phyloP scores from a whole-genome alignment of 1,284 basidiomycete genomes.

The Trichosporon sp. region DNA sequence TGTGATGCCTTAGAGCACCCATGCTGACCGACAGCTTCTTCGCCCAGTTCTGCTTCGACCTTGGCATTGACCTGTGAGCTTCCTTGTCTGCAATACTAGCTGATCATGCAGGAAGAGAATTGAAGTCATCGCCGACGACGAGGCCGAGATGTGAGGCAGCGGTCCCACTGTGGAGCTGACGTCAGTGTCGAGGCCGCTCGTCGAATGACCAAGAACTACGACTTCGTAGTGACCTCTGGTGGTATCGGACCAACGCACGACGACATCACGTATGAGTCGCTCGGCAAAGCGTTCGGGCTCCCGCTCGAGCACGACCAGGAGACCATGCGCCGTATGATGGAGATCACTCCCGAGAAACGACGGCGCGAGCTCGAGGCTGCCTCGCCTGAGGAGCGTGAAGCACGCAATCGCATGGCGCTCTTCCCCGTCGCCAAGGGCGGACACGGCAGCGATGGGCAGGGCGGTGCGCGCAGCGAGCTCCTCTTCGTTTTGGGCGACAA shows the following conservation, averaged over 20 bases:
- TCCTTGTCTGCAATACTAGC: neutral
- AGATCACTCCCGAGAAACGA: constrained; percentile 55
- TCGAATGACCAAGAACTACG: constrained; percentile 73
- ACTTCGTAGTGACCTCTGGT: constrained; percentile 80
- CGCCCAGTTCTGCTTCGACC: constrained; percentile 78
- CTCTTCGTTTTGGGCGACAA: constrained; percentile 66
- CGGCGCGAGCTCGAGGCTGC: constrained; percentile 57
- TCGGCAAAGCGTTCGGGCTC: constrained; percentile 78
- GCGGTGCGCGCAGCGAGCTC: constrained; percentile 58
- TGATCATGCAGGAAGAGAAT: constrained; percentile 63
- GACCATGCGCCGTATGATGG: constrained; percentile 70
- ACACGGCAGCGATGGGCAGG: constrained; percentile 30
- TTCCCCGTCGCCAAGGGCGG: constrained; percentile 56
- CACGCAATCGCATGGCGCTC: constrained; percentile 73
- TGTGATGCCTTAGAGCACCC: neutral
- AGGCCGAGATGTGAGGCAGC: constrained; percentile 69
- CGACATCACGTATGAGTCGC: constrained; percentile 82
- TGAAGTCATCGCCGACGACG: constrained; percentile 86
- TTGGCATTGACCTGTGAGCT: constrained; percentile 76
- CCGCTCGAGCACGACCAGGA: constrained; percentile 70
- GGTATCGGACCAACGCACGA: constrained; percentile 79
- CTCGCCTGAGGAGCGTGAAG: constrained; percentile 63
- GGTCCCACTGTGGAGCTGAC: constrained; percentile 12
- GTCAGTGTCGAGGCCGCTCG: constrained; percentile 72
- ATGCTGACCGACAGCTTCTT: constrained; percentile 57